Conservation (phyloP, 139 green algal genomes). For the Marvania coccoides region DNA sequence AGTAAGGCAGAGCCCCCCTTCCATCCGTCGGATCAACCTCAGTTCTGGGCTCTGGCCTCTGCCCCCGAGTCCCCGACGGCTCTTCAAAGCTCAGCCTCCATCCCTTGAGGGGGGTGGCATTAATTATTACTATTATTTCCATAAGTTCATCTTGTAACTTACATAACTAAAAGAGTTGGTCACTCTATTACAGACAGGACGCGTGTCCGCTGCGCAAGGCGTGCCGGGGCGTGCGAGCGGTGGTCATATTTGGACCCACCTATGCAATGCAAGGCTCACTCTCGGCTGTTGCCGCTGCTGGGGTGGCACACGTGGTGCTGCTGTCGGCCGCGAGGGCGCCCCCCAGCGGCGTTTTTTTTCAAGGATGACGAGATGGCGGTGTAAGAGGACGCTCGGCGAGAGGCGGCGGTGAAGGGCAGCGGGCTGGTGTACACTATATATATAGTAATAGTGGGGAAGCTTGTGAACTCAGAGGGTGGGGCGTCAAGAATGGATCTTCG, state of each 20-base stretch:
- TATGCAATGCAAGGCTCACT: conserved; percentile 3
- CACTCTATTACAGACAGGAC: too few species aligned
- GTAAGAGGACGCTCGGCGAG: conserved; percentile 6
- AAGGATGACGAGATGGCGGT: background rate
- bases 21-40: too few species aligned
- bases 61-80: too few species aligned
- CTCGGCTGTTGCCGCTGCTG: background rate
- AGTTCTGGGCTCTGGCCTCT: too few species aligned
- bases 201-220: background rate
- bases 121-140: too few species aligned
- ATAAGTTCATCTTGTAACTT: too few species aligned
- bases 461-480: background rate
- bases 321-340: background rate
- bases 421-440: conserved; percentile 15
- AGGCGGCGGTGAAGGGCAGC: conserved; percentile 5
- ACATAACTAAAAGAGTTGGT: too few species aligned
- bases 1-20: too few species aligned
- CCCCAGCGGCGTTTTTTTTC: background rate
- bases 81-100: too few species aligned
- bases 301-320: conserved; percentile 21
- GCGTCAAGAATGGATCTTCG: background rate
- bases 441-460: conserved; percentile 7
- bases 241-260: conserved; percentile 8
- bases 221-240: conserved; percentile 8
- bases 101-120: too few species aligned